These are phyloP conservation scores for Fusarium protoensiforme DNA, from an alignment of 2,329 filamentous ascomycete species.

Conservation along the genomic window DNA sequence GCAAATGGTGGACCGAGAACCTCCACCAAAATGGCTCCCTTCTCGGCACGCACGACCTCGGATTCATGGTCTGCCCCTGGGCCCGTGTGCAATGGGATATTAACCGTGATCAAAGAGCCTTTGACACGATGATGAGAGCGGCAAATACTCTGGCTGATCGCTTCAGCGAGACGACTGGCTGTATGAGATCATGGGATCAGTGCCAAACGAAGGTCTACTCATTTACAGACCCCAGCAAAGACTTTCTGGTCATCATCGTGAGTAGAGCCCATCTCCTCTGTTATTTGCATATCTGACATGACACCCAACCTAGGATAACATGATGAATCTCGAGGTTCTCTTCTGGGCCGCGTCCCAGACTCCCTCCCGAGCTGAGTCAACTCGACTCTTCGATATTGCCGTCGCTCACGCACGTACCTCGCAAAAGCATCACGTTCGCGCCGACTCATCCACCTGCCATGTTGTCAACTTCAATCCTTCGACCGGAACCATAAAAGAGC, in stretches of 20 bases:
- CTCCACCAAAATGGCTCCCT: slow-evolving; percentile 50
- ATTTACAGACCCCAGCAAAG: slow-evolving; percentile 48
- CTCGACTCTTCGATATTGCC: slow-evolving; percentile 47
- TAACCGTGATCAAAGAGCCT: slow-evolving; percentile 49
- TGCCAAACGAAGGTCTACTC: slow-evolving; percentile 53
- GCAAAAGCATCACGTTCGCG: slow-evolving; percentile 52
- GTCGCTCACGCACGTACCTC: slow-evolving; percentile 53
- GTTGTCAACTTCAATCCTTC: slow-evolving; percentile 58
- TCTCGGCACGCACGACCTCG: slow-evolving; percentile 54
- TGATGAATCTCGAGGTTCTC: slow-evolving; percentile 56
- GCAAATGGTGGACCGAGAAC: slow-evolving; percentile 19
- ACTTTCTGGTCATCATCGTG: slow-evolving; percentile 56
- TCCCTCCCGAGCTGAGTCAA: background rate
- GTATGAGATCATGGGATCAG: slow-evolving; percentile 57
- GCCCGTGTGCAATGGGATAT: slow-evolving; percentile 53
- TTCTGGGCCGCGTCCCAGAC: slow-evolving; percentile 51
- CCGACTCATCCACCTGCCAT: slow-evolving; percentile 53
- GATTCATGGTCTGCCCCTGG: slow-evolving; percentile 57
- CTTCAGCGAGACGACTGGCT: slow-evolving; percentile 48
- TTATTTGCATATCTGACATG: background rate
- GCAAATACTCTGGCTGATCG: slow-evolving; percentile 51
- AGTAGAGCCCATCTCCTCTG: slow-evolving; percentile 5
- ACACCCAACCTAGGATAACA: slow-evolving; percentile 45
- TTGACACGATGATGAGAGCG: slow-evolving; percentile 47
- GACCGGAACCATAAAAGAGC: slow-evolving; percentile 51